Base-by-base conservation (phyloP, 169 alveolate genomes). In the Cyclospora cayetanensis region DNA sequence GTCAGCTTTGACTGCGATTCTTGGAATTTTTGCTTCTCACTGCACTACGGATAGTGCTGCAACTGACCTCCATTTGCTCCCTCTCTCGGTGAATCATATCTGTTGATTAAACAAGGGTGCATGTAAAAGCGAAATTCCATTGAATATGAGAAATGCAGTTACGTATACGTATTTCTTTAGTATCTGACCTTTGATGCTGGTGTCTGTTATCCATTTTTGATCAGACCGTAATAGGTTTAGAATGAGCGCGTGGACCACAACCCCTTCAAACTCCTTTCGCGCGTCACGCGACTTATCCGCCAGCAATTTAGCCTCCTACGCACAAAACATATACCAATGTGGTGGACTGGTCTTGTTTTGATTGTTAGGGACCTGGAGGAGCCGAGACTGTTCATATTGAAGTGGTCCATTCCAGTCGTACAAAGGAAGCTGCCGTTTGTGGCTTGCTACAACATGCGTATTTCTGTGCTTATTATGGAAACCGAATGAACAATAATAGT, bases 31-130 rank as follows among this genome's bases (percentile, higher is more conserved):
- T 0, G 22, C 52, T 31, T 2, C 31, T 31, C 85, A 42, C 65
- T 41, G 29, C 37, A 42, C 12, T 34, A 34, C 12, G 22, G 11
- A 52, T 35, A n/a, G 46, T 9, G 31, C 20, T 0, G 5, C 27
- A 41, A 15, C 85, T 12, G 65, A 74, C 85, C 85, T 74, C 53
- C 37, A 74, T 35, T 43, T 74, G 85, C 39, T 74, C 85, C 41
- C 85, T 34, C 7, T 74, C 85, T 4, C 85, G 55, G 27, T 31
- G 34, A 4, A 74, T 74, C 37, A 74, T 37, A 9, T 46, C 85
- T 74, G 85, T 39, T 25, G 15, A 35, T 35, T 65, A 4, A 41
- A 65, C 4, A 65, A 22, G 37, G 31, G 31, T 41, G 37, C 55
- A 41, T 22, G 42, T n/a, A 39, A 15, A 12, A 4, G 20, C 22